Evolutionary conservation across 148 eudicot genomes (phyloP).

Genomic region (Vaccinium vitisidaea): DNA sequence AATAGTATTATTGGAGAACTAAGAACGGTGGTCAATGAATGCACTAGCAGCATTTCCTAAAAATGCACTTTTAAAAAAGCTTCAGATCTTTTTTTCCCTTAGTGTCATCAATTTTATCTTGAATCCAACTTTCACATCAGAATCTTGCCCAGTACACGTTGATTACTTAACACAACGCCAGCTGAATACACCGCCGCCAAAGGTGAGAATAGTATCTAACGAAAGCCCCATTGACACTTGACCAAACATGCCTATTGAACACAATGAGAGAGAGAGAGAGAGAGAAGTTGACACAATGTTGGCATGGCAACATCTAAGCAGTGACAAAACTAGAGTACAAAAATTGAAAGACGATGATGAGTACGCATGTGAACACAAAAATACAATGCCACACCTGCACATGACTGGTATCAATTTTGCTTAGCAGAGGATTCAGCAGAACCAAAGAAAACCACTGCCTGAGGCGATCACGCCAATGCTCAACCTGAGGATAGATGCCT

Average conservation of each 20-base stretch:
- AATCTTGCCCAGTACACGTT: neutral
- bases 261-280: neutral
- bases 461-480: constrained; percentile 84
- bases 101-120: neutral
- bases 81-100: neutral
- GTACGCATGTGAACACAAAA: neutral
- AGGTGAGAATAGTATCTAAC: neutral
- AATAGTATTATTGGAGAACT: neutral
- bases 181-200: neutral
- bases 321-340: neutral
- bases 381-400: constrained; percentile 46
- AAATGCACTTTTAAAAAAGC: neutral
- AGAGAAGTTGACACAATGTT: neutral
- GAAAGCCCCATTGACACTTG: neutral
- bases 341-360: constrained; percentile 2
- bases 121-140: neutral
- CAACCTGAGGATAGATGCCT: constrained; percentile 85
- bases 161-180: neutral
- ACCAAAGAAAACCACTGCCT: constrained; percentile 96
- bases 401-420: constrained; percentile 80
- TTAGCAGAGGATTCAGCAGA: constrained; percentile 68
- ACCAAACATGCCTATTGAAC: constrained; percentile 1
- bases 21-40: neutral
- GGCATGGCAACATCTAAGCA: constrained; percentile 8
- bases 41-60: neutral